Evolutionary conservation across 1,139 yeast species (phyloP).

Genomic region (Pichia terricola): DNA sequence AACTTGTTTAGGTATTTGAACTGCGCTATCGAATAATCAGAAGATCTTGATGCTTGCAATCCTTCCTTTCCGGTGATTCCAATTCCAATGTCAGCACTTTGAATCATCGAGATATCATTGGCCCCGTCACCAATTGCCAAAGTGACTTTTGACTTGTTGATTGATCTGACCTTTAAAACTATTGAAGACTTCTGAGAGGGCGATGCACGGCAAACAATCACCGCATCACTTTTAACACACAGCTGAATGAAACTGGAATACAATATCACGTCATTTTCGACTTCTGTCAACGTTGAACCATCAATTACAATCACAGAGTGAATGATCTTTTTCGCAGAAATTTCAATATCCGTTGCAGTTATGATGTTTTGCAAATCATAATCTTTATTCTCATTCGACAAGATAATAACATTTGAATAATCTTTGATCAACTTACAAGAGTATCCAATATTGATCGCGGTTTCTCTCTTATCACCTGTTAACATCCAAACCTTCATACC

Average conservation of each 20-base stretch:
- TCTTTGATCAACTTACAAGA: constrained; percentile 90
- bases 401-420: constrained; percentile 77
- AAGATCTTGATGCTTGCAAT: constrained; percentile 87
- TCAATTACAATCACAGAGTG: constrained; percentile 92
- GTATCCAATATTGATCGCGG: constrained; percentile 94
- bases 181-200: constrained; percentile 93
- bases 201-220: constrained; percentile 90
- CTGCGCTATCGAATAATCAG: constrained; percentile 94
- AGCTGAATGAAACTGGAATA: constrained; percentile 72
- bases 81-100: constrained; percentile 94
- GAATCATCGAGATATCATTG: constrained; percentile 97
- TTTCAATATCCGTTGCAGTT: constrained; percentile 49
- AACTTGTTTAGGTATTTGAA: constrained; percentile 76
- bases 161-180: constrained; percentile 67
- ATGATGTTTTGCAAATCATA: constrained; percentile 37
- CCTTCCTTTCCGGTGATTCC: constrained; percentile 98
- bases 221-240: constrained; percentile 82
- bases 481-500: constrained; percentile 96
- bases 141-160: constrained; percentile 63
- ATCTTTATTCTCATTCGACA: constrained; percentile 38
- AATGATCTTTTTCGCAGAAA: constrained; percentile 66
- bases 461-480: constrained; percentile 95
- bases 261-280: constrained; percentile 64
- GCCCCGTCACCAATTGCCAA: constrained; percentile 99
- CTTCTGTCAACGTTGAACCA: constrained; percentile 67